Conservation (phyloP, 2,329 filamentous ascomycete genomes). For the Stachybotrys elegans region DNA sequence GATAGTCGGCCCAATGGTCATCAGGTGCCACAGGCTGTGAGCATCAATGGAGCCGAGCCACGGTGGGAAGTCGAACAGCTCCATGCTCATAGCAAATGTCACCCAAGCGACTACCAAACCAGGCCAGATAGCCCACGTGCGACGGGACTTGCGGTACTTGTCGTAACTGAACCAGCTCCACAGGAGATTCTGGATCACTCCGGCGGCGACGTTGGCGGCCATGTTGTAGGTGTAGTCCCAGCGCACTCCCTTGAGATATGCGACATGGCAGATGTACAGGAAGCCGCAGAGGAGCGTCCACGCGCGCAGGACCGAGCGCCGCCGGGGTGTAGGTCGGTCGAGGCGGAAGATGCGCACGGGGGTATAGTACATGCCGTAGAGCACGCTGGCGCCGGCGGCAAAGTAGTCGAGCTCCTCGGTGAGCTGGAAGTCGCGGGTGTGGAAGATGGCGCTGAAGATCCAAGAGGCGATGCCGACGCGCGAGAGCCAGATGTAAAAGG, state of each 20-base stretch:
- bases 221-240: slow-evolving; percentile 99
- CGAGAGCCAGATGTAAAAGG: slow-evolving; percentile 76
- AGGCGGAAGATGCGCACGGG: slow-evolving; percentile 78
- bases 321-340: slow-evolving; percentile 49
- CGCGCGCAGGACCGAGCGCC: slow-evolving; percentile 51
- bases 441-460: slow-evolving; percentile 87
- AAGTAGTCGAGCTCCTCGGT: slow-evolving; percentile 98
- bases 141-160: slow-evolving; percentile 65
- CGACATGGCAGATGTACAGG: slow-evolving; percentile 72
- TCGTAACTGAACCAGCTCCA: slow-evolving; percentile 82
- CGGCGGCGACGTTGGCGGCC: slow-evolving; percentile 83
- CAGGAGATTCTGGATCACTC: slow-evolving; percentile 72
- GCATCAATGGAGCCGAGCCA: slow-evolving; percentile 80
- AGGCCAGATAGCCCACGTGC: slow-evolving; percentile 82
- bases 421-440: slow-evolving; percentile 75
- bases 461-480: slow-evolving; percentile 79
- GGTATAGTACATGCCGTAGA: slow-evolving; percentile 88
- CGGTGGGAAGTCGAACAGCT: slow-evolving; percentile 90
- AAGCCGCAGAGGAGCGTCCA: slow-evolving; percentile 72
- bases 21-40: slow-evolving; percentile 92
- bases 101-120: slow-evolving; percentile 90
- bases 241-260: slow-evolving; percentile 75
- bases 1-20: slow-evolving; percentile 81
- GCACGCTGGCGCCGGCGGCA: slow-evolving; percentile 79
- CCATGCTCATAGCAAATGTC: slow-evolving; percentile 88